These are phyloP conservation scores for Talaromyces sp. DNA, from an alignment of 2,329 filamentous ascomycete genomes.

Conservation along the genomic window DNA sequence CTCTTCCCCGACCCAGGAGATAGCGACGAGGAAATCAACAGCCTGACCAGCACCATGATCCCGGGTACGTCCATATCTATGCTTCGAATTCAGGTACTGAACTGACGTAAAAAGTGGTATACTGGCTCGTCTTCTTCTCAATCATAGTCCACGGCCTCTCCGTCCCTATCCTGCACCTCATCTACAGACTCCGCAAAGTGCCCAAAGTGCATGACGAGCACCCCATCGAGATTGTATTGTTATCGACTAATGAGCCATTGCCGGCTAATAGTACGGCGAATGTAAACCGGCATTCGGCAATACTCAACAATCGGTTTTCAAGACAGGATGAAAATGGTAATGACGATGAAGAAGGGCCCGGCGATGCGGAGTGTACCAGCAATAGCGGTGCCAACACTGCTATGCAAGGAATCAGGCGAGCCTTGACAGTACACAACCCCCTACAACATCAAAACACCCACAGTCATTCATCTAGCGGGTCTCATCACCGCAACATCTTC, in stretches of 20 bases:
- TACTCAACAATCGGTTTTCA: conserved; percentile 37
- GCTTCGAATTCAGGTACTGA: not conserved
- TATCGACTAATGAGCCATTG: conserved; percentile 35
- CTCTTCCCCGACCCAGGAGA: conserved; percentile 42
- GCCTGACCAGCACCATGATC: conserved; percentile 39
- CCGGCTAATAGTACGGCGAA: conserved; percentile 35
- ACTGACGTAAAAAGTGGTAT: conserved; percentile 37
- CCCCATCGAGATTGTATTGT: conserved; percentile 31
- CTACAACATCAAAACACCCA: not conserved
- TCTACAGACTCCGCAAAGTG: conserved; percentile 33
- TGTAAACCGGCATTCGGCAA: conserved; percentile 27
- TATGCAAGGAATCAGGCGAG: not conserved
- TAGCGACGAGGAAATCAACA: conserved; percentile 41
- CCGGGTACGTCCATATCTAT: conserved; percentile 29
- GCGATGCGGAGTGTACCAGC: not conserved
- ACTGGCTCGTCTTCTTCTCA: conserved; percentile 45
- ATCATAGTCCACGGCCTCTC: conserved; percentile 41
- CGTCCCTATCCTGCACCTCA: conserved; percentile 33
- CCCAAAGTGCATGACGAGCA: conserved; percentile 30
- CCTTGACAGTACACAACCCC: not conserved
- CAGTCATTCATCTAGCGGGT: not conserved
- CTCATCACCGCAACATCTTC: conserved; percentile 1
- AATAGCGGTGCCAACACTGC: not conserved
- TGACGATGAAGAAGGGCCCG: not conserved
- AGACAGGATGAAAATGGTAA: conserved; percentile 18